These are phyloP conservation scores for Zygosaccharomyces sapae DNA, from an alignment of 1,139 yeast genomes.

Conservation along the genomic window DNA sequence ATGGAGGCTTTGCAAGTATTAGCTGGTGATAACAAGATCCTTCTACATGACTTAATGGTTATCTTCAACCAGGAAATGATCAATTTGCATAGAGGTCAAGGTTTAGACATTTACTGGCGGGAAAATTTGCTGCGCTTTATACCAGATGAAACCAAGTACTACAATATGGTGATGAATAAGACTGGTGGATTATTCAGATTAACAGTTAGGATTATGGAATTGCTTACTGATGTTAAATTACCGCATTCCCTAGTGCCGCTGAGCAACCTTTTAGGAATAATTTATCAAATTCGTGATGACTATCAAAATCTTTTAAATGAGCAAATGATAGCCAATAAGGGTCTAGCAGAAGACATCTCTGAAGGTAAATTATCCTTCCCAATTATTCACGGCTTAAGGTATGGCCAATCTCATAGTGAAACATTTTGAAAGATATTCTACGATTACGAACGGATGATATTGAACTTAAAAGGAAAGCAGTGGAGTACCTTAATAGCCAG, in stretches of 20 bases:
- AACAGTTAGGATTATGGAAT: conserved; percentile 60
- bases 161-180: conserved; percentile 77
- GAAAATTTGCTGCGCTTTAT: conserved; percentile 48
- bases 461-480: conserved; percentile 46
- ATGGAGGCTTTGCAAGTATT: conserved; percentile 37
- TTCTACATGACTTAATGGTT: conserved; percentile 33
- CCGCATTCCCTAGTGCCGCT: conserved; percentile 45
- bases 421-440: conserved; percentile 39
- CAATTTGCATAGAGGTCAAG: conserved; percentile 83
- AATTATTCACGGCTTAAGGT: conserved; percentile 58
- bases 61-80: conserved; percentile 67
- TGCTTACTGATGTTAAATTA: conserved; percentile 19
- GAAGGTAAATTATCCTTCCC: conserved; percentile 91
- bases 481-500: conserved; percentile 43
- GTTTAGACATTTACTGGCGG: conserved; percentile 83
- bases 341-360: conserved; percentile 79
- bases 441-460: conserved; percentile 41
- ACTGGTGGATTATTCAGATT: conserved; percentile 85
- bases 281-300: conserved; percentile 83
- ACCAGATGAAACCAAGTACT: conserved; percentile 67
- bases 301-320: conserved; percentile 58
- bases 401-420: conserved; percentile 37
- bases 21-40: conserved; percentile 10
- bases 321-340: conserved; percentile 62
- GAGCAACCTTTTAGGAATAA: conserved; percentile 71